Evolutionary conservation across 148 eudicot species (phyloP).

Genomic region (Chenopodium formosanum): DNA sequence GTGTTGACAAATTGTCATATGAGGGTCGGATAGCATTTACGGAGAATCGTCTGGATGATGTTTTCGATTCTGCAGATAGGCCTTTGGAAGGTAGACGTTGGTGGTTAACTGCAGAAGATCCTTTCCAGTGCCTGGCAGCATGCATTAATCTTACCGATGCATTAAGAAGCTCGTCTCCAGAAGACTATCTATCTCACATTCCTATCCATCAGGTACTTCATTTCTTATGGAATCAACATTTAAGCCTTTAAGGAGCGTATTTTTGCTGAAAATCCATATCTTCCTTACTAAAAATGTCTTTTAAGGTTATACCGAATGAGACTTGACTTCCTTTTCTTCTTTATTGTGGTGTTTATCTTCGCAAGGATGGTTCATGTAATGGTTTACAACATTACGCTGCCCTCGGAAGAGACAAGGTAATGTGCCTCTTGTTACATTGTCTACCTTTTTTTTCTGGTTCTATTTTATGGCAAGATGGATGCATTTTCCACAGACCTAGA

Average conservation of each 20-base stretch:
- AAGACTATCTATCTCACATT: constrained; percentile 61
- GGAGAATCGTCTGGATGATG: constrained; percentile 68
- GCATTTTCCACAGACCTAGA: neutral
- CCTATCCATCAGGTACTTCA: constrained; percentile 79
- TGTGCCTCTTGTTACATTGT: neutral
- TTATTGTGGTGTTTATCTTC: neutral
- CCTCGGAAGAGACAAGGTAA: constrained; percentile 98
- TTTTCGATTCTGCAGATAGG: constrained; percentile 88
- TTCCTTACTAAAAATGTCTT: neutral
- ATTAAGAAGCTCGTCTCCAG: constrained; percentile 77
- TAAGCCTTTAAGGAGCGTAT: neutral
- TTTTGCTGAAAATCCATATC: neutral
- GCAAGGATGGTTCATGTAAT: constrained; percentile 93
- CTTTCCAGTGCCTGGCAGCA: constrained; percentile 82
- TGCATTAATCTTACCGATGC: constrained; percentile 79
- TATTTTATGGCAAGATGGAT: neutral
- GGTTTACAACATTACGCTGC: constrained; percentile 99
- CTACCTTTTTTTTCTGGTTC: neutral
- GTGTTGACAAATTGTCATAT: constrained; percentile 79
- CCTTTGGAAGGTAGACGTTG: constrained; percentile 88
- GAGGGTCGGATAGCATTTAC: constrained; percentile 70
- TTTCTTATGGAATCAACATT: neutral
- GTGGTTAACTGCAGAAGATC: constrained; percentile 96
- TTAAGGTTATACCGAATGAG: neutral
- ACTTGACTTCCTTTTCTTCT: neutral